Evolutionary conservation across 2,329 filamentous ascomycete genomes (phyloP).

Genomic region (Teratosphaeria destructans): DNA sequence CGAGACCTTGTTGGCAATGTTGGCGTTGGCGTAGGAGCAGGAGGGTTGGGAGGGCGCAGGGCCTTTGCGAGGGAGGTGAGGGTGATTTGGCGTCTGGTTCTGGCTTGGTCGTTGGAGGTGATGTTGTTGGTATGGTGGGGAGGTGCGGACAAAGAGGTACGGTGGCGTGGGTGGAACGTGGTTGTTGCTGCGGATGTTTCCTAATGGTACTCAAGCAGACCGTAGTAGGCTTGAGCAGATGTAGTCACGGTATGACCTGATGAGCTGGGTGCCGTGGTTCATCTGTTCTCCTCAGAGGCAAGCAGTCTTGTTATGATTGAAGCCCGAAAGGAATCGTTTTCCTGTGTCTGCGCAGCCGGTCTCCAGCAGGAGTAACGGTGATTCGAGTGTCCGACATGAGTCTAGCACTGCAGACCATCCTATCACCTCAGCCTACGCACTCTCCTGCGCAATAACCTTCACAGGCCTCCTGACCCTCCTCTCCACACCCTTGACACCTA

Average conservation of each 20-base stretch:
- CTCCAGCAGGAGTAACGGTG: not conserved
- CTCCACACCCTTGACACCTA: slow-evolving; percentile 39
- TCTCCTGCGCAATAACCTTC: slow-evolving; percentile 30
- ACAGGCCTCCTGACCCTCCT: slow-evolving; percentile 31
- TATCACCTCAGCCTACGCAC: not conserved
- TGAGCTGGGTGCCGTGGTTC: not conserved
- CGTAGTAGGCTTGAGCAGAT: not conserved
- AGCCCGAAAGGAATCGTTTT: not conserved
- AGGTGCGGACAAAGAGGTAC: too few relatives aligned
- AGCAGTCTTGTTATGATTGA: not conserved
- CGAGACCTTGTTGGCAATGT: not conserved
- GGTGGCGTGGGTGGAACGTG: not conserved
- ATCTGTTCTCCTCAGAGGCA: not conserved
- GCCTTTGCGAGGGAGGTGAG: not conserved
- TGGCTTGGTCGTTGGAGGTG: not conserved
- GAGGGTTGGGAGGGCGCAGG: not conserved
- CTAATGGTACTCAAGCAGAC: not conserved
- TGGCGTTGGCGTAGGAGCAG: not conserved
- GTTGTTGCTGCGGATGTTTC: not conserved
- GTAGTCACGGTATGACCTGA: not conserved
- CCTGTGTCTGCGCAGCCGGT: not conserved
- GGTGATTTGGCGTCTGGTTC: not conserved
- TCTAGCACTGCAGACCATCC: not conserved
- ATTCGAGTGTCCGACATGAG: not conserved
- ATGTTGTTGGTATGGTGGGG: not conserved